Percentiles rank a stretch among this genome's conserved stretches.
These are phyloP conservation scores for Diaporthe citri DNA, from an alignment of 2,329 filamentous ascomycete genomes.

Conservation along the genomic window DNA sequence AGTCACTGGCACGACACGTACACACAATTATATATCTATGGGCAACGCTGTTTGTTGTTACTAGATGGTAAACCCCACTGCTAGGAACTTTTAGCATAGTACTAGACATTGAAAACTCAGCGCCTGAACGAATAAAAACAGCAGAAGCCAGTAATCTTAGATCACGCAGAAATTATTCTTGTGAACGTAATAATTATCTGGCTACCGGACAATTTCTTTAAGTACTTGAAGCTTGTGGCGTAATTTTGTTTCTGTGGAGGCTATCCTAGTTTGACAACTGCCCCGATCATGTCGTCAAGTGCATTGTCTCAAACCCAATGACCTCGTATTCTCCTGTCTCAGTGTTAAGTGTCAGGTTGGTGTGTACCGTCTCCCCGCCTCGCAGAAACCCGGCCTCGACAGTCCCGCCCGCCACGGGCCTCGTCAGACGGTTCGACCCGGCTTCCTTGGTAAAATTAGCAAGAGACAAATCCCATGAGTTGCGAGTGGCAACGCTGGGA, in stretches of 20 bases:
- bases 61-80: too few species aligned
- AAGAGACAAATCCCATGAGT: constrained; percentile 73
- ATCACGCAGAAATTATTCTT: background rate
- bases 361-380: constrained; percentile 48
- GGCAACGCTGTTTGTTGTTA: background rate
- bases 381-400: constrained; percentile 69
- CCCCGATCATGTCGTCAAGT: background rate
- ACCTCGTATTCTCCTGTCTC: constrained; percentile 17
- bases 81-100: too few species aligned
- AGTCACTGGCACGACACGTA: background rate
- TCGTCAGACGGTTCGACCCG: constrained; percentile 69
- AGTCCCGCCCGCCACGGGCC: constrained; percentile 56
- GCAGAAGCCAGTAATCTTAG: too few species aligned
- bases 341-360: constrained; percentile 24
- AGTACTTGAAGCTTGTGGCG: background rate
- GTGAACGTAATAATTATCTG: background rate
- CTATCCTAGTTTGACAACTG: too few species aligned
- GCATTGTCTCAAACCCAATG: constrained; percentile 26
- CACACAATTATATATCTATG: background rate
- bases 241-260: background rate
- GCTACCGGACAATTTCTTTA: background rate
- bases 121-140: background rate
- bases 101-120: too few species aligned
- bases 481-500: constrained; percentile 70
- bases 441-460: constrained; percentile 77